Conservation (phyloP, 192 early-diverging fungal species). For the Entrophospora sp. region DNA sequence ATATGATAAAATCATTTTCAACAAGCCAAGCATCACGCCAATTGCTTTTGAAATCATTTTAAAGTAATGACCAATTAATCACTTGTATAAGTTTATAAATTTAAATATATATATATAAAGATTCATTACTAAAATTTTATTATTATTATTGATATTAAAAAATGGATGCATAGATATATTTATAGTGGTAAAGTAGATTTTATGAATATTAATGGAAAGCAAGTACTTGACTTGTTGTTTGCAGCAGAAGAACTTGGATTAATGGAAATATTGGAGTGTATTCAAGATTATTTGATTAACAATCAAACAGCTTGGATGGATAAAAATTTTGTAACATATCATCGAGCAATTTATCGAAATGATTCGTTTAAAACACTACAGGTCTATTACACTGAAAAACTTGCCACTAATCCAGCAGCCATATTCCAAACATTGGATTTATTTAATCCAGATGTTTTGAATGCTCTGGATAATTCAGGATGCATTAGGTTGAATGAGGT, state of each 20-base stretch:
- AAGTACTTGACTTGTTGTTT: not conserved
- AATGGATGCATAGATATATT: not conserved
- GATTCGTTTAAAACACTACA: not conserved
- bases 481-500: not conserved
- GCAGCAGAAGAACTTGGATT: slow-evolving; percentile 1
- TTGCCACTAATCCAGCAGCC: not conserved
- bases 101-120: not conserved
- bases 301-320: not conserved
- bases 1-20: not conserved
- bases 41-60: not conserved
- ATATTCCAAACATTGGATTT: not conserved
- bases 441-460: not conserved
- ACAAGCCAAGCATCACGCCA: not conserved
- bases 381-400: not conserved
- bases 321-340: not conserved
- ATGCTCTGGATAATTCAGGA: not conserved
- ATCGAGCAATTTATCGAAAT: not conserved
- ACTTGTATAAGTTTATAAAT: not conserved
- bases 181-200: slow-evolving; percentile 10
- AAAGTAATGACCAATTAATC: not conserved
- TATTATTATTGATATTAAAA: not conserved
- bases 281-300: not conserved
- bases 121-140: not conserved
- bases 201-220: not conserved
- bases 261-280: not conserved